phyloP scores from a whole-genome alignment of 1,284 basidiomycete genomes.

The Spongiforma sp. region DNA sequence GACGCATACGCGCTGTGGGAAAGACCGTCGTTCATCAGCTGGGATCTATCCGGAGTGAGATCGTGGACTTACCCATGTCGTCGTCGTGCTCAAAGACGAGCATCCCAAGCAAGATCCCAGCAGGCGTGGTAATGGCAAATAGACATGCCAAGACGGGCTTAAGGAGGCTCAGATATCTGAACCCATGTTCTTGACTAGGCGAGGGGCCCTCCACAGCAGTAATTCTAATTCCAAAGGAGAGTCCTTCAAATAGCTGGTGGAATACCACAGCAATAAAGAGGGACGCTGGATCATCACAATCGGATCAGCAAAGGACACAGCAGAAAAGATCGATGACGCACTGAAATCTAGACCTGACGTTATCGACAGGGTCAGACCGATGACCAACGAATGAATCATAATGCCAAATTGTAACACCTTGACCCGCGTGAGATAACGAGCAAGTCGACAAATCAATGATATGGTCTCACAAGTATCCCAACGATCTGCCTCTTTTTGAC shows the following conservation, averaged over 20 bases:
- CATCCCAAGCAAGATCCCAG: constrained; percentile 66
- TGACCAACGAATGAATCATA: constrained; percentile 83
- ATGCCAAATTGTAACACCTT: constrained; percentile 80
- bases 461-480: constrained; percentile 59
- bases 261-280: constrained; percentile 76
- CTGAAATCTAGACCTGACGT: constrained; percentile 72
- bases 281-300: constrained; percentile 50
- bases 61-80: constrained; percentile 33
- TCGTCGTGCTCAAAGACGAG: constrained; percentile 46
- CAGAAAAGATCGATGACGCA: constrained; percentile 40
- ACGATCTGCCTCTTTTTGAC: constrained; percentile 64
- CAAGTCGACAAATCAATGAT: background rate
- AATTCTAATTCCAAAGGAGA: constrained; percentile 79
- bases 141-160: constrained; percentile 60
- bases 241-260: constrained; percentile 81
- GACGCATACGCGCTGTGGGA: constrained; percentile 48
- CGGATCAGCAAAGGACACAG: constrained; percentile 4
- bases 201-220: constrained; percentile 66
- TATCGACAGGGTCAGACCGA: constrained; percentile 74
- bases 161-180: constrained; percentile 39
- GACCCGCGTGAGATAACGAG: constrained; percentile 3
- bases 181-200: constrained; percentile 25
- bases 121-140: constrained; percentile 75
- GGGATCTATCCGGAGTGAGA: background rate
- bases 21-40: constrained; percentile 4